Evolutionary conservation across 2,329 filamentous ascomycete species (phyloP).

Genomic region (Fusarium succisae): DNA sequence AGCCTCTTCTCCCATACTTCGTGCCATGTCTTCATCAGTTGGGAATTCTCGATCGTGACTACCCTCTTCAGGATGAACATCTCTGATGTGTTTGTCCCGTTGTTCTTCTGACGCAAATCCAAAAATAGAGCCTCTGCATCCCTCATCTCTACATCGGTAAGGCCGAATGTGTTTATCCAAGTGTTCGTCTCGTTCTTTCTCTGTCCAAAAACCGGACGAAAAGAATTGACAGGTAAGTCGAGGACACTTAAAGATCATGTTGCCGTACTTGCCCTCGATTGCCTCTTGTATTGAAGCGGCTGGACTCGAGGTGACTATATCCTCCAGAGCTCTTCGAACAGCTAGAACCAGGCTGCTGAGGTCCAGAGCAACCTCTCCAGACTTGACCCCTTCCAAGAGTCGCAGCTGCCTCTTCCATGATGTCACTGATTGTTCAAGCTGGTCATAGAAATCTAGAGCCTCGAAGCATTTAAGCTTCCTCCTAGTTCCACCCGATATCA

Average conservation of each 20-base stretch:
- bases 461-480: fast-evolving
- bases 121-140: fast-evolving
- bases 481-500: fast-evolving
- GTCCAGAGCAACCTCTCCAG: fast-evolving
- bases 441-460: fast-evolving
- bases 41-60: fast-evolving
- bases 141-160: background rate
- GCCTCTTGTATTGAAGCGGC: fast-evolving
- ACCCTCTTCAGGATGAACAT: fast-evolving
- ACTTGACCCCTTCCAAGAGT: fast-evolving
- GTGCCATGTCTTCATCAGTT: fast-evolving
- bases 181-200: background rate
- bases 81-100: background rate
- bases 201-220: fast-evolving
- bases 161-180: background rate
- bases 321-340: fast-evolving
- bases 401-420: background rate
- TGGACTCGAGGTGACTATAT: fast-evolving
- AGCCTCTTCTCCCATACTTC: fast-evolving
- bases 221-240: background rate
- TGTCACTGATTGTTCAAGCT: fast-evolving
- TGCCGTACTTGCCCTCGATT: background rate
- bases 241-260: fast-evolving
- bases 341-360: fast-evolving
- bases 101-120: background rate